A percentile compares a stretch with the other conserved stretches of the same genome.
phyloP scores from a whole-genome alignment of 768 basidiomycete species.

The Mycena albidolilacea region DNA sequence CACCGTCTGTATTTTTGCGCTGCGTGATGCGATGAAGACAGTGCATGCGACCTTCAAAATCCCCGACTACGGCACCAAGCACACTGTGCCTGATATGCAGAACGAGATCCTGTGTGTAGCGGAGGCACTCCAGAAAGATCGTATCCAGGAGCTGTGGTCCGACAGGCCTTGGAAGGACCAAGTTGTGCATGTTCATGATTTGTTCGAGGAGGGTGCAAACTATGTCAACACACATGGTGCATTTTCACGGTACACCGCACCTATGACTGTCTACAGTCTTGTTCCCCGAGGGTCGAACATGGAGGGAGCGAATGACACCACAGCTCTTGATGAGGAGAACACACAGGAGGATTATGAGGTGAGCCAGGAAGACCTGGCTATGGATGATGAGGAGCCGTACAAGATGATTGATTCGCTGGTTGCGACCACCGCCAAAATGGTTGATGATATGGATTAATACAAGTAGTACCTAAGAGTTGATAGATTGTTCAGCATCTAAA shows the following conservation, averaged over 20 bases:
- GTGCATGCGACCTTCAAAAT: background rate
- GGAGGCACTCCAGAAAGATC: background rate
- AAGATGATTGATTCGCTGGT: background rate
- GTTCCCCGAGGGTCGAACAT: background rate
- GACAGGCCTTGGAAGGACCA: background rate
- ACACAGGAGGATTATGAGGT: background rate
- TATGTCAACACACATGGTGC: background rate
- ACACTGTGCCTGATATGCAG: background rate
- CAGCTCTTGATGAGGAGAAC: background rate
- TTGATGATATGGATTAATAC: background rate
- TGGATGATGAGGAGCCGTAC: background rate
- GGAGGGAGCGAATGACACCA: background rate
- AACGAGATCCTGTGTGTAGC: background rate
- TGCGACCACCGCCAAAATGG: background rate
- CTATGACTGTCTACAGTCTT: background rate
- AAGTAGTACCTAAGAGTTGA: background rate
- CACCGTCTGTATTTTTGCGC: no score
- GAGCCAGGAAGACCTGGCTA: background rate
- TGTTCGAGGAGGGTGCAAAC: background rate
- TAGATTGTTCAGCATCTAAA: background rate
- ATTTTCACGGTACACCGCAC: background rate
- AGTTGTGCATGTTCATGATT: background rate
- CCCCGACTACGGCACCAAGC: background rate
- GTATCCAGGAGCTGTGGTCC: background rate
- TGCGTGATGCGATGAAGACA: no score